Evolutionary conservation across 192 early-diverging fungal genomes (phyloP), one percentile per base, ranked within the genome.

Genomic region (Podila minutissima): DNA sequence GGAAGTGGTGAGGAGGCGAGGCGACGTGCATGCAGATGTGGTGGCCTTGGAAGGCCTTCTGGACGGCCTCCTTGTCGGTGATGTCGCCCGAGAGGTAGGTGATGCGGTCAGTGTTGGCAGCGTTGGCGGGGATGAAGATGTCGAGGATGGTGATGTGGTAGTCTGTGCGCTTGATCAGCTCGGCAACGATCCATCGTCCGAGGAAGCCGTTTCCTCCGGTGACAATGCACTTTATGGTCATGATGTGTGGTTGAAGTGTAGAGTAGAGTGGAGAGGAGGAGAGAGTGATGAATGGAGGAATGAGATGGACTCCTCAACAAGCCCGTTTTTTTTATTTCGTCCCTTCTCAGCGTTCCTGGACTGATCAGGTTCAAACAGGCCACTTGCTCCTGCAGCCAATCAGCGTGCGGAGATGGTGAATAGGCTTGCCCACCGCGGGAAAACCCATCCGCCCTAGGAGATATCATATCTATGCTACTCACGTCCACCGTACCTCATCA

Each of bases 171-270:
- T 89, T 88, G 38, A 92, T 83, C 13, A 99, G 91, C 51, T 92
- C 88, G 2, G 91, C 77, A 59, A 94, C 91, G 28, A 97, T 92
- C 66, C 90, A 88, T 12, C 91, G 85, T 38, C 95, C 96, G 28
- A 97, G 89, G 83, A 97, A 97, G 9, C 95, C 94, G 72, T 95
- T 91, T 63, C 96, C 94, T 50, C 96, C 95, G 60, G 95, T 92
- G 35, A 97, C 89, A 0, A 97, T 83, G 65, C 90, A 94, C 69
- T 82, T 85, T 71, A 71, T 75, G 9, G 66, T 35, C 37, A 66
- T 24, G 49, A 60, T 60, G 46, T 12, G 46, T 24, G 8, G 55
- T 38, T 38, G 19, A 38, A 53, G 46, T 8, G 29, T 50, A 24
- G 19, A 59, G 57, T 38, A 6, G 60, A 28, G 33, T 35, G 49